Evolutionary conservation across 108 stramenopile genomes (phyloP), one percentile per base, ranked within the genome.

Genomic region (Schizochytrium sp.): DNA sequence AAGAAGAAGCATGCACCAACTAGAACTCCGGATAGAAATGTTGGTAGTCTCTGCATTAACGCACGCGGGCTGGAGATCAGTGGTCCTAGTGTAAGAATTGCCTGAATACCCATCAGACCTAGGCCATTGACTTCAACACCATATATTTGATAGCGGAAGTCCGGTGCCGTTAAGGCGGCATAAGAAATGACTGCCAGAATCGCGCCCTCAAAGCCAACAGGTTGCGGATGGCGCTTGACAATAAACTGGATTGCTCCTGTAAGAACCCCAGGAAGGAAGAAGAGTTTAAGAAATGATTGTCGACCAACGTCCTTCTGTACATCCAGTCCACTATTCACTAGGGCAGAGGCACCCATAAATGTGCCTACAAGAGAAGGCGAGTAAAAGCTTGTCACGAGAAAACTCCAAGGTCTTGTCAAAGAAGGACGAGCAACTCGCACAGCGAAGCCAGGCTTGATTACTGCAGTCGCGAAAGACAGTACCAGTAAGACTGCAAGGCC

Each of bases 351-450:
- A 38, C 64, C 64, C 5, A 38, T 7, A 2, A 69, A 7, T 2
- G 64, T 38, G 28, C 19, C 15, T 8, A 69, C 12, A 15, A 69
- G 40, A 38, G 64, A 69, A 8, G 40, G 42, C 64, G 64, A 7
- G 64, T 69, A 69, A 38, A 69, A 44, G 28, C 64, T 69, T 15
- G 64, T 69, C 2, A 69, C 42, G 42, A 69, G 42, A 69, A 69
- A 0, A 7, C 42, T 13, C 64, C 64, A 69, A 8, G 64, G 64
- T 8, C 64, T 38, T 1, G 44, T 38, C 1, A 69, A 44, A 38
- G 12, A 1, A 15, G 64, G 64, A 10, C 28, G 64, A 38, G 28
- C 44, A 3, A 44, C 44, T 38, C 64, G 64, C 10, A 69, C 40
- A 15, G 44, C 64, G 42, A 38, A 69, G 8, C 19, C 12, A 44